Percentiles rank a stretch among this genome's conserved stretches.
phyloP scores from a whole-genome alignment of 495 filamentous ascomycete species.

The Penicillium dipodomyicola region DNA sequence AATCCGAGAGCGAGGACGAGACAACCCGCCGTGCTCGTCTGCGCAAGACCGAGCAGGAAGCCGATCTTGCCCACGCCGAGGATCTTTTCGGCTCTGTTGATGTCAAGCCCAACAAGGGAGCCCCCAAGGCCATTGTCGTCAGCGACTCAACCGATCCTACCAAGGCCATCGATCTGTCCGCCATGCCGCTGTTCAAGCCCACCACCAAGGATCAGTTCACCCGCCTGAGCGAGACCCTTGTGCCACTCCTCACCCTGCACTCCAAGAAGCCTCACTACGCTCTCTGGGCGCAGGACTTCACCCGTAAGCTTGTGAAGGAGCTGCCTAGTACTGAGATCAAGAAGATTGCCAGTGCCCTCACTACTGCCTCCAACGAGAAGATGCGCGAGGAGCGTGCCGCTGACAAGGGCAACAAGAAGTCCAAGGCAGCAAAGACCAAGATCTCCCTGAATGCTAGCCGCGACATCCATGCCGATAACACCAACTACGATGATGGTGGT shows the following conservation, averaged over 20 bases:
- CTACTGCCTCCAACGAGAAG: constrained; percentile 91
- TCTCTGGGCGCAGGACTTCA: constrained; percentile 86
- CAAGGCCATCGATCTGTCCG: constrained; percentile 73
- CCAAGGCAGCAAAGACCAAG: constrained; percentile 93
- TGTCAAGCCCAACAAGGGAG: constrained; percentile 62
- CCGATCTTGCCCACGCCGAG: constrained; percentile 86
- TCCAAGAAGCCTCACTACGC: constrained; percentile 87
- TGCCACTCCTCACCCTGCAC: constrained; percentile 69
- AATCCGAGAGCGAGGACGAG: constrained; percentile 69
- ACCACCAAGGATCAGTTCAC: constrained; percentile 80
- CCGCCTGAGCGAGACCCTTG: constrained; percentile 67
- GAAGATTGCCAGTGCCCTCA: constrained; percentile 83
- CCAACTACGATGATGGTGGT: constrained; percentile 73
- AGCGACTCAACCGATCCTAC: constrained; percentile 67
- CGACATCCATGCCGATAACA: constrained; percentile 66
- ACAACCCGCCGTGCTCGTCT: constrained; percentile 67
- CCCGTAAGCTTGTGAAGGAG: constrained; percentile 83
- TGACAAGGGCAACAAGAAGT: constrained; percentile 95
- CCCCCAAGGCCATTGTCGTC: constrained; percentile 59
- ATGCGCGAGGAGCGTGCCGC: constrained; percentile 97
- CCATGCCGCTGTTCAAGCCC: constrained; percentile 85
- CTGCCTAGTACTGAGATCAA: constrained; percentile 88
- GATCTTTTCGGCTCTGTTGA: constrained; percentile 85
- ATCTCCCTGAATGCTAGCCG: constrained; percentile 68
- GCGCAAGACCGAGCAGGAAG: constrained; percentile 75